Evolutionary conservation across 2,329 filamentous ascomycete species (phyloP), one percentile per base, ranked within the genome.

Genomic region (Kalmusia sp.): DNA sequence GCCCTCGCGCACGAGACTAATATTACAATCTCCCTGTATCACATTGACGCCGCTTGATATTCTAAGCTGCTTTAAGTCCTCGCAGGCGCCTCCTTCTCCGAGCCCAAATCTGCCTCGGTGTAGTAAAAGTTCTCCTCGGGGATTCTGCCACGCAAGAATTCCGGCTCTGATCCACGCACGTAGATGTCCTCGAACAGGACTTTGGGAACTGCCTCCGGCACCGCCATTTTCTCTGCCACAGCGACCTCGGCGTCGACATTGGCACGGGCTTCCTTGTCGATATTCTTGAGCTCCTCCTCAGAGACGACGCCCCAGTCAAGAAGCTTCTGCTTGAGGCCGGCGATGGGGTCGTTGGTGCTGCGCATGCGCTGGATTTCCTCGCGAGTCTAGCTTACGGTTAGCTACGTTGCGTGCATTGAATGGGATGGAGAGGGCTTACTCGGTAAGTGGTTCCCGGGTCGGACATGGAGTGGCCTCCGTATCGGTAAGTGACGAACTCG

Each of bases 361-460:
- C 95, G 91, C 95, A 99, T 99, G 79, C 93, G 93, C 84, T 97
- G 93, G 74, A 99, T 96, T 83, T 99, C 95, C 84, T 99, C 95
- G 80, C 95, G 92, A 68, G 93, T 97, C 76, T 79, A 17, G 11
- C 3, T 30, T 6, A n/a, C 8, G 55, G 33, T 71, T 63, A 67
- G 67, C 24, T 37, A 40, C 1, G 12, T 51, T 19, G 33, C n/a
- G 12, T 47, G 30, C 8, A 25, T 11, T 5, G 2, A 6, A 21
- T 9, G 25, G 4, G 7, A 25, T 14, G 34, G 27, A 9, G 19
- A 15, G 12, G 4, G 61, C 74, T 64, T 65, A 76, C 74, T 78
- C 93, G 90, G 89, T 99, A 99, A 70, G 95, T 98, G 78, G 95
- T 99, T 77, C 95, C 95, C 55, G 95, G 95, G 79, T 99, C 95